A percentile compares a stretch with the other conserved stretches of the same genome.
phyloP scores from a whole-genome alignment of 2,329 filamentous ascomycete species.

The Verticillium albo-atrum region DNA sequence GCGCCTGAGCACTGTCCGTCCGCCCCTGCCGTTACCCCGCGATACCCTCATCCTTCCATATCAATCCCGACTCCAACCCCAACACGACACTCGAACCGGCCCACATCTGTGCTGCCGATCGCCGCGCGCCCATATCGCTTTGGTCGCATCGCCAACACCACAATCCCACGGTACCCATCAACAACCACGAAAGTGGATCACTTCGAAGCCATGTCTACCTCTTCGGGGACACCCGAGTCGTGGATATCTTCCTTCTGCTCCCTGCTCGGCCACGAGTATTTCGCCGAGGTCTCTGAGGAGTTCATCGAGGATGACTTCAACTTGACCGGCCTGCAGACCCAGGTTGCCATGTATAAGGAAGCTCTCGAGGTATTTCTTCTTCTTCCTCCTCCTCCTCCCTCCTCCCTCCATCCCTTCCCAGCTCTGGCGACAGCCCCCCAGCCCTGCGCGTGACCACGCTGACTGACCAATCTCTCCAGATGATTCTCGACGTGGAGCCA shows the following conservation, averaged over 20 bases:
- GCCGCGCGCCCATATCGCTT: neutral
- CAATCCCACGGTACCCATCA: neutral
- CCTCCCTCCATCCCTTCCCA: neutral
- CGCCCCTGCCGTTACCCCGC: neutral
- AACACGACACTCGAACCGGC: neutral
- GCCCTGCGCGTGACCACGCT: neutral
- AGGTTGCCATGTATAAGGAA: constrained; percentile 99
- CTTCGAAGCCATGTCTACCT: constrained; percentile 49
- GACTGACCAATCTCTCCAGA: constrained; percentile 38
- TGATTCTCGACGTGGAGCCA: constrained; percentile 97
- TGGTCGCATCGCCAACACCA: neutral
- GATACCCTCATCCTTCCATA: neutral
- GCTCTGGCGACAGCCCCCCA: neutral
- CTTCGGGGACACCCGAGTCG: constrained; percentile 67
- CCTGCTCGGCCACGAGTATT: constrained; percentile 94
- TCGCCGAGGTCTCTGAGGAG: constrained; percentile 96
- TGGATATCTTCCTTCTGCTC: constrained; percentile 99
- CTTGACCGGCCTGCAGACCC: constrained; percentile 86
- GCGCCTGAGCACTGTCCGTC: neutral
- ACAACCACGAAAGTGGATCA: neutral
- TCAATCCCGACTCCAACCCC: neutral
- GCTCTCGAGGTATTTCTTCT: constrained; percentile 69
- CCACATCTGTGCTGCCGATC: neutral
- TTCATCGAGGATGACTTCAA: constrained; percentile 99
- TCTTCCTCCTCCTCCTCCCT: no score